These are phyloP conservation scores for Collybiopsis luxurians DNA, from an alignment of 768 basidiomycete genomes.

Conservation along the genomic window DNA sequence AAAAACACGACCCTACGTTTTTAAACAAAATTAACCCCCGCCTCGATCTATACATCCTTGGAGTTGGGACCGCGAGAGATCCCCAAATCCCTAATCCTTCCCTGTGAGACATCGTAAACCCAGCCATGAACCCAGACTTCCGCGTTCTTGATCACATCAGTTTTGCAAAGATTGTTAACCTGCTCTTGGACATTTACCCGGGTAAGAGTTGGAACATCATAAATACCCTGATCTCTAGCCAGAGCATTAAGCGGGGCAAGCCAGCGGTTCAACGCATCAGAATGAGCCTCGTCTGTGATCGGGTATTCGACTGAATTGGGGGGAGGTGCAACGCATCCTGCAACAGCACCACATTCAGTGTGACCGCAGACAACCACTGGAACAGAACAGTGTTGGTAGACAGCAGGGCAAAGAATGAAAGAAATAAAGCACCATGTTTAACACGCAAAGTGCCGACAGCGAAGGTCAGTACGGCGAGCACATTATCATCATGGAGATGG, in stretches of 20 bases:
- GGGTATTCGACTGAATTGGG: slow-evolving; percentile 25
- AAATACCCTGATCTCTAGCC: slow-evolving; percentile 38
- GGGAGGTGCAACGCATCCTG: slow-evolving; percentile 37
- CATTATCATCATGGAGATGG: slow-evolving; percentile 66
- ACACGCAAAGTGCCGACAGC: slow-evolving; percentile 70
- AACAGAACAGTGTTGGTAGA: slow-evolving; percentile 25
- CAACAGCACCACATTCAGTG: slow-evolving; percentile 78
- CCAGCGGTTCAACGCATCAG: slow-evolving; percentile 65
- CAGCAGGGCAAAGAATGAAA: slow-evolving; percentile 16
- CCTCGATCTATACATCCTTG: no score
- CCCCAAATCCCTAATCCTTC: slow-evolving; percentile 54
- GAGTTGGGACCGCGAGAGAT: slow-evolving; percentile 43
- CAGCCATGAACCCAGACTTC: slow-evolving; percentile 65
- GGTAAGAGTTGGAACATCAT: slow-evolving; percentile 46
- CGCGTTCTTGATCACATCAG: slow-evolving; percentile 42
- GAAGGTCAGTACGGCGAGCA: slow-evolving; percentile 68
- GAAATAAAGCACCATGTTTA: slow-evolving; percentile 58
- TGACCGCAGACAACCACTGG: slow-evolving; percentile 83
- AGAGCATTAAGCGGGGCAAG: slow-evolving; percentile 62
- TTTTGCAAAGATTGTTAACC: slow-evolving; percentile 47
- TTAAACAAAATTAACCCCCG: no score
- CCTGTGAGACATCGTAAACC: slow-evolving; percentile 64
- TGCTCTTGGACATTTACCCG: slow-evolving; percentile 60
- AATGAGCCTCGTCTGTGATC: slow-evolving; percentile 33
- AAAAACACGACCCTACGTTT: no score